Percentiles rank a stretch among this genome's conserved stretches.
Conservation (phyloP, 2,329 filamentous ascomycete genomes). For the Fusarium ramigenum region DNA sequence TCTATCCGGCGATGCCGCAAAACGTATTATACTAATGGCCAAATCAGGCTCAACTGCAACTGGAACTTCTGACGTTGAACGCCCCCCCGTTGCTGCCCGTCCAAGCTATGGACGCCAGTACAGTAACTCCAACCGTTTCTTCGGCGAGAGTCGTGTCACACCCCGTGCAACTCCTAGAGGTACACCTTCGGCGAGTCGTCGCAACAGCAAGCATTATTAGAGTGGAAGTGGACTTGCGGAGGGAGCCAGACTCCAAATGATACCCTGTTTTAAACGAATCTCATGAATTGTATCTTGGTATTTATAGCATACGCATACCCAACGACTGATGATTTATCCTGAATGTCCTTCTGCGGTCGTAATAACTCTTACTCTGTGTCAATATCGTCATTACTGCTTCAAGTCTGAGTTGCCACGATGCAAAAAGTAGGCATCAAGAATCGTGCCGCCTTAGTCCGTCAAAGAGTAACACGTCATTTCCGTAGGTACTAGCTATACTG, state of each 20-base stretch:
- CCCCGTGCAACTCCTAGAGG: constrained; percentile 50
- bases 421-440: no score
- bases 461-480: no score
- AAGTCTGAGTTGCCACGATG: no score
- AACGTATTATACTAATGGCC: not conserved
- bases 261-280: not conserved
- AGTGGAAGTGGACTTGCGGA: no score
- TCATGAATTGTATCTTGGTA: not conserved
- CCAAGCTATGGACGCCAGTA: constrained; percentile 43
- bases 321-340: no score
- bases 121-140: constrained; percentile 54
- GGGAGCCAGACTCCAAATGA: not conserved
- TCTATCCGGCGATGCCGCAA: not conserved
- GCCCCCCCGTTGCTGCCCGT: constrained; percentile 22
- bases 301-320: no score
- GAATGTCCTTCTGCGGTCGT: no score
- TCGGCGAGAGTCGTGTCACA: constrained; percentile 53
- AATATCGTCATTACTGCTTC: no score
- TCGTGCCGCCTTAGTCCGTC: no score
- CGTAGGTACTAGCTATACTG: no score
- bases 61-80: constrained; percentile 12
- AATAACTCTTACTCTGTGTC: no score
- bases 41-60: constrained; percentile 38
- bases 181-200: constrained; percentile 50
- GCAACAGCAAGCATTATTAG: constrained; percentile 12